phyloP scores from a whole-genome alignment of 1,284 basidiomycete genomes.

The Trichosporon sp. region DNA sequence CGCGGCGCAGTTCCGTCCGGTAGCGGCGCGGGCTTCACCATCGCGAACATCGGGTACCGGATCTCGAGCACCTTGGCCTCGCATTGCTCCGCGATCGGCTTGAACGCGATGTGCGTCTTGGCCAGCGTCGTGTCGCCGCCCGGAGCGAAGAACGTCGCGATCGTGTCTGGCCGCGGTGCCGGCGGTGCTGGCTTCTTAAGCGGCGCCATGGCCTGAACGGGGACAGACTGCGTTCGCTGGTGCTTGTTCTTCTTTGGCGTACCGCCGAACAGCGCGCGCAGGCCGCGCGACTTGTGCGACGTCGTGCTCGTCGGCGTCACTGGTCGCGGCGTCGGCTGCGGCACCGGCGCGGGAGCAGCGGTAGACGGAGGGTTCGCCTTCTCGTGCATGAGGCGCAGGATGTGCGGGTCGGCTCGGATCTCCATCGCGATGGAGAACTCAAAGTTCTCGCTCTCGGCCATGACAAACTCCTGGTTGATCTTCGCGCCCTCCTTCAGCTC shows the following conservation, averaged over 20 bases:
- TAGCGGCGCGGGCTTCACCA: slow-evolving; percentile 37
- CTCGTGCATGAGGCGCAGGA: slow-evolving; percentile 59
- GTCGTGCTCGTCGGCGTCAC: not conserved
- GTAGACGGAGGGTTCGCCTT: slow-evolving; percentile 45
- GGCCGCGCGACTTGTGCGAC: slow-evolving; percentile 5
- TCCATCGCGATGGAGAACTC: slow-evolving; percentile 85
- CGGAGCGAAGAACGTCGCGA: slow-evolving; percentile 73
- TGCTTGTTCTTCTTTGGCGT: slow-evolving; percentile 20
- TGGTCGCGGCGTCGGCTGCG: not conserved
- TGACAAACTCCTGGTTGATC: slow-evolving; percentile 89
- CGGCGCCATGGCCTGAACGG: not conserved
- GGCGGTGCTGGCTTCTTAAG: slow-evolving; percentile 21
- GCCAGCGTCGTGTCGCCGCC: slow-evolving; percentile 71
- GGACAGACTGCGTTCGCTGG: slow-evolving; percentile 18
- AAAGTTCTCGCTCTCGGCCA: slow-evolving; percentile 66
- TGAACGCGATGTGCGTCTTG: slow-evolving; percentile 76
- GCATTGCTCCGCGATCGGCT: slow-evolving; percentile 72
- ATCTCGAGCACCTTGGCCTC: slow-evolving; percentile 78
- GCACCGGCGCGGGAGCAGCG: slow-evolving; percentile 46
- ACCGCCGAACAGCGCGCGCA: slow-evolving; percentile 7
- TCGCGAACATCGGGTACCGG: slow-evolving; percentile 74
- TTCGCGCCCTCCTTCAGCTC: slow-evolving; percentile 60
- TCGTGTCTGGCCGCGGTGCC: slow-evolving; percentile 51
- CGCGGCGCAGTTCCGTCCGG: slow-evolving; percentile 54
- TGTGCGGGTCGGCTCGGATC: slow-evolving; percentile 74